These are phyloP conservation scores for Guadua angustifolia DNA, from an alignment of 176 grass and related monocot species.

Conservation along the genomic window DNA sequence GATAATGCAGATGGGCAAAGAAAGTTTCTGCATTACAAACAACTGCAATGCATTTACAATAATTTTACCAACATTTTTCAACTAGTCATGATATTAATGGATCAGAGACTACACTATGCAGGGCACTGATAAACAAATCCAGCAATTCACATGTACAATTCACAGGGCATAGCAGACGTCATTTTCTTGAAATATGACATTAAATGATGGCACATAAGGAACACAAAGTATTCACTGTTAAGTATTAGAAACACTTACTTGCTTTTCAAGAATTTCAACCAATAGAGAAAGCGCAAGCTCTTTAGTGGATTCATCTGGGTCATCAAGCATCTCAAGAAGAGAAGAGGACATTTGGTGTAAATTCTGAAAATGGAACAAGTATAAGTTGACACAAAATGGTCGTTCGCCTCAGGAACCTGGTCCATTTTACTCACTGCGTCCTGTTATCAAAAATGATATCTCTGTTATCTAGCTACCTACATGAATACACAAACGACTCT, in stretches of 20 bases:
- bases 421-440: no score
- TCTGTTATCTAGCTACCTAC: slow-evolving; percentile 2
- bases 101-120: slow-evolving; percentile 8
- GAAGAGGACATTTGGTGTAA: slow-evolving; percentile 71
- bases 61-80: slow-evolving; percentile 1
- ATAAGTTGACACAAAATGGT: no score
- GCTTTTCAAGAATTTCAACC: slow-evolving; percentile 78
- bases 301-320: slow-evolving; percentile 60
- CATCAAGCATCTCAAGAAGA: slow-evolving; percentile 82
- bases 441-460: slow-evolving; percentile 36
- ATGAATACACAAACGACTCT: neutral
- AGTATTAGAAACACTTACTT: slow-evolving; percentile 60
- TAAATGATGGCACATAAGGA: slow-evolving; percentile 31
- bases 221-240: slow-evolving; percentile 33
- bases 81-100: neutral
- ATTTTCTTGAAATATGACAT: slow-evolving; percentile 41
- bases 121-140: neutral
- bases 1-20: slow-evolving; percentile 11
- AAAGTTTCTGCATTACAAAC: neutral
- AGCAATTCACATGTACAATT: slow-evolving; percentile 17
- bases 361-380: slow-evolving; percentile 51
- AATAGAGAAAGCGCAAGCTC: slow-evolving; percentile 80
- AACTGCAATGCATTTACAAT: neutral
- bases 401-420: no score
- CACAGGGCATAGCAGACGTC: slow-evolving; percentile 36